Conservation (phyloP, 108 stramenopile genomes). For the Cylindrotheca closterium region DNA sequence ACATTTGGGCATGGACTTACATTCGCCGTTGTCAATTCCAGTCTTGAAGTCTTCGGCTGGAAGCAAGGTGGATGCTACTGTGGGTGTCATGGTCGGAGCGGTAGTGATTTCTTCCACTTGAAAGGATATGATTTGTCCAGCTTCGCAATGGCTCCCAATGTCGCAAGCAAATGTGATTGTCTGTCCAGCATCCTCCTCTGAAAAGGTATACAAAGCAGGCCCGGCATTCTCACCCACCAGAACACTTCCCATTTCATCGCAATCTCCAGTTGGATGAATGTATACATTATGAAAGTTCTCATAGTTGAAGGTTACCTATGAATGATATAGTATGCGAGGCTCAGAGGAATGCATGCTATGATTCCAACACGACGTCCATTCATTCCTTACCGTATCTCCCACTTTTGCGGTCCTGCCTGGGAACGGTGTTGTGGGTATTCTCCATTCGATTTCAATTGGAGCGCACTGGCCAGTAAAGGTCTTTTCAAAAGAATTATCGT, state of each 20-base stretch:
- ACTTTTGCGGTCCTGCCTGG: neutral
- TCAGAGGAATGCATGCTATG: too few relatives aligned
- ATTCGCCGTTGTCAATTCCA: neutral
- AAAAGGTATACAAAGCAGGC: neutral
- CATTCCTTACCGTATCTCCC: neutral
- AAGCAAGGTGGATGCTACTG: neutral
- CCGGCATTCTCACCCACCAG: neutral
- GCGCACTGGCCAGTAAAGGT: neutral
- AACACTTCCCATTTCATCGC: neutral
- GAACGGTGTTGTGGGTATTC: neutral
- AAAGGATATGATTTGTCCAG: neutral
- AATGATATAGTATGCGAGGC: too few relatives aligned
- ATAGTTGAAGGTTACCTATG: neutral
- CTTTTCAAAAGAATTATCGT: neutral
- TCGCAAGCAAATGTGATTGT: neutral
- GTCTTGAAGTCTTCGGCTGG: neutral
- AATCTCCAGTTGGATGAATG: neutral
- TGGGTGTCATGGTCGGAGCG: neutral
- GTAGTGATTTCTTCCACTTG: neutral
- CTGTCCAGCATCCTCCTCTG: neutral
- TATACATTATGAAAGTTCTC: neutral
- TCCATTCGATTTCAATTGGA: neutral
- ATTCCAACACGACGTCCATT: too few relatives aligned
- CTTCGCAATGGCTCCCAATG: neutral
- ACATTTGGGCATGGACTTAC: neutral